These are phyloP conservation scores for Cadophora luteo-olivacea DNA, from an alignment of 2,329 filamentous ascomycete species.

Conservation along the genomic window DNA sequence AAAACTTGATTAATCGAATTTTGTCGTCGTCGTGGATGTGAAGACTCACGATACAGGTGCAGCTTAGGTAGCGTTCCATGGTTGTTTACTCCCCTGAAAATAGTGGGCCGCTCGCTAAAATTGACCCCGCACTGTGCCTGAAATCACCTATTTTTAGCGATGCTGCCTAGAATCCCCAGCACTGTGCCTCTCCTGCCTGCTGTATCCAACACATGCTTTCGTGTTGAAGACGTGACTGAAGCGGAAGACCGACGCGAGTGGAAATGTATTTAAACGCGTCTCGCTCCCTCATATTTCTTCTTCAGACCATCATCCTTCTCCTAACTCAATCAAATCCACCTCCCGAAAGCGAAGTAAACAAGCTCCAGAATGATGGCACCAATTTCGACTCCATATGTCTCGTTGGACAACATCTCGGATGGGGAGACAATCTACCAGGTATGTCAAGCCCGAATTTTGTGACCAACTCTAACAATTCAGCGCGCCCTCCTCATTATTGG, in stretches of 20 bases:
- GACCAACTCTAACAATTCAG: background rate
- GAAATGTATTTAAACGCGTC: background rate
- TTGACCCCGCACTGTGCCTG: background rate
- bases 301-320: background rate
- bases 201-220: background rate
- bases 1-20: no score
- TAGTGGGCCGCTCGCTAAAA: background rate
- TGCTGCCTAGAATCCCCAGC: conserved; percentile 1
- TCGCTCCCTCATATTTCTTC: background rate
- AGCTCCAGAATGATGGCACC: background rate
- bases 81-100: background rate
- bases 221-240: background rate
- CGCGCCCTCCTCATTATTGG: conserved; percentile 41
- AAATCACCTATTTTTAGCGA: background rate
- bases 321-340: background rate
- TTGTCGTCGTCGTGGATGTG: no score
- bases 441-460: background rate
- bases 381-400: background rate
- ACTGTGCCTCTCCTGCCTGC: conserved; percentile 2
- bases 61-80: no score
- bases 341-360: background rate
- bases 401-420: background rate
- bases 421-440: background rate
- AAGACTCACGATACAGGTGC: no score
- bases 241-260: background rate